A percentile compares a stretch with the other conserved stretches of the same genome.
These are phyloP conservation scores for Moelleriella libera DNA, from an alignment of 2,329 filamentous ascomycete species.

Conservation along the genomic window DNA sequence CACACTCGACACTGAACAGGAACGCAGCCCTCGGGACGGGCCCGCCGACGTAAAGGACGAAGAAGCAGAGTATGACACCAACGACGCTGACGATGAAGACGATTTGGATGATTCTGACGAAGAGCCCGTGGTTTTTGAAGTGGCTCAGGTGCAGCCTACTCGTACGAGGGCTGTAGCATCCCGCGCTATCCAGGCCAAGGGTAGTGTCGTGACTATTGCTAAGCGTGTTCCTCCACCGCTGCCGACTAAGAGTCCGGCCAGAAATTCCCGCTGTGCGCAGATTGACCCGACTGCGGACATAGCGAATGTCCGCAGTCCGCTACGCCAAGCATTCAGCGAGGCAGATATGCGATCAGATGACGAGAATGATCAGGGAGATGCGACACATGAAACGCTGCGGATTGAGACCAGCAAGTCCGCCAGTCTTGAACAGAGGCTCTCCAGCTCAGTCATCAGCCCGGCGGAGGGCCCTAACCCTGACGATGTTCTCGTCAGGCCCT, in stretches of 20 bases:
- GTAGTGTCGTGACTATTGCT: slow-evolving; percentile 71
- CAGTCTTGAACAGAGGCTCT: neutral
- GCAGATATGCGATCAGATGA: slow-evolving; percentile 13
- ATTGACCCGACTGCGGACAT: slow-evolving; percentile 48
- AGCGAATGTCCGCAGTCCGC: slow-evolving; percentile 30
- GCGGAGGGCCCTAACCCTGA: neutral
- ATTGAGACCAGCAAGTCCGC: slow-evolving; percentile 1
- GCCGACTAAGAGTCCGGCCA: slow-evolving; percentile 60
- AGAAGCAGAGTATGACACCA: slow-evolving; percentile 11
- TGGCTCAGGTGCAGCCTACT: slow-evolving; percentile 43
- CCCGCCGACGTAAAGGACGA: slow-evolving; percentile 1
- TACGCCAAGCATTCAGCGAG: slow-evolving; percentile 32
- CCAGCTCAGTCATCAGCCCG: neutral
- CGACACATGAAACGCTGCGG: neutral
- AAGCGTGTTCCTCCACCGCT: slow-evolving; percentile 68
- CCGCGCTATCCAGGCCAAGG: slow-evolving; percentile 55
- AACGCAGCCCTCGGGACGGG: neutral
- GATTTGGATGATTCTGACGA: slow-evolving; percentile 35
- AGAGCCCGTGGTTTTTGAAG: slow-evolving; percentile 55
- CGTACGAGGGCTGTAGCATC: slow-evolving; percentile 44
- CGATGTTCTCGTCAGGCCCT: neutral
- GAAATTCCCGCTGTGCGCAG: slow-evolving; percentile 37
- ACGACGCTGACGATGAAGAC: slow-evolving; percentile 25
- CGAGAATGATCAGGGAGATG: slow-evolving; percentile 5
- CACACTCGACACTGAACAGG: neutral